Percentiles rank a stretch among this genome's conserved stretches.
phyloP scores from a whole-genome alignment of 306 rosid genomes.

The Psophocarpus tetragonolobus region DNA sequence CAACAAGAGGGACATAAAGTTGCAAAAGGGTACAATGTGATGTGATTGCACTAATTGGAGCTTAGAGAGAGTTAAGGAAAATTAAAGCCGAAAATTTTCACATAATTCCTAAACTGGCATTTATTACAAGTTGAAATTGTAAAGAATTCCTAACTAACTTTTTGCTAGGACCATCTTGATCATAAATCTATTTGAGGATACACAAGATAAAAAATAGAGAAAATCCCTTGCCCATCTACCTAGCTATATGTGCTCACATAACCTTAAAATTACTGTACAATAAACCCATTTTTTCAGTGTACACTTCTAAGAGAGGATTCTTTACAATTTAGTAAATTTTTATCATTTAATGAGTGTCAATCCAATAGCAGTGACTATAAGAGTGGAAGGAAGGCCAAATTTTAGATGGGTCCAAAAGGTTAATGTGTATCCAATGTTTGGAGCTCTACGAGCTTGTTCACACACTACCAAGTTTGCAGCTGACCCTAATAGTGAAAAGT shows the following conservation, averaged over 20 bases:
- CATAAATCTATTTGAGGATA: background rate
- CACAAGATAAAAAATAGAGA: background rate
- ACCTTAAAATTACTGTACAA: background rate
- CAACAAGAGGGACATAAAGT: background rate
- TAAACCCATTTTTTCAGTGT: background rate
- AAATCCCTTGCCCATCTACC: background rate
- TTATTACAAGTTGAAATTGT: background rate
- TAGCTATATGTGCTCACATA: background rate
- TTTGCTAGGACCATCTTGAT: background rate
- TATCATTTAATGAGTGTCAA: conserved; percentile 64
- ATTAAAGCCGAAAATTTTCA: background rate
- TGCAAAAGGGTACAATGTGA: background rate
- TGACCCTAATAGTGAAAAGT: conserved; percentile 75
- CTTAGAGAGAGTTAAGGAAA: background rate
- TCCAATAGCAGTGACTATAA: conserved; percentile 75
- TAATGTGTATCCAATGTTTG: conserved; percentile 59
- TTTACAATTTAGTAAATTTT: background rate
- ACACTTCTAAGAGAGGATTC: background rate
- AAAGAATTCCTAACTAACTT: background rate
- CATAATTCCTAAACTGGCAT: background rate
- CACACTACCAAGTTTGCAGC: conserved; percentile 93
- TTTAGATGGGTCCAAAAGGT: conserved; percentile 88
- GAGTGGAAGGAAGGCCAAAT: conserved; percentile 86
- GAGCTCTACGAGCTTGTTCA: conserved; percentile 80
- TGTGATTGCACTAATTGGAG: background rate